Base-by-base conservation (phyloP, 129 eudicot genomes). In the Kitagawia praeruptora region DNA sequence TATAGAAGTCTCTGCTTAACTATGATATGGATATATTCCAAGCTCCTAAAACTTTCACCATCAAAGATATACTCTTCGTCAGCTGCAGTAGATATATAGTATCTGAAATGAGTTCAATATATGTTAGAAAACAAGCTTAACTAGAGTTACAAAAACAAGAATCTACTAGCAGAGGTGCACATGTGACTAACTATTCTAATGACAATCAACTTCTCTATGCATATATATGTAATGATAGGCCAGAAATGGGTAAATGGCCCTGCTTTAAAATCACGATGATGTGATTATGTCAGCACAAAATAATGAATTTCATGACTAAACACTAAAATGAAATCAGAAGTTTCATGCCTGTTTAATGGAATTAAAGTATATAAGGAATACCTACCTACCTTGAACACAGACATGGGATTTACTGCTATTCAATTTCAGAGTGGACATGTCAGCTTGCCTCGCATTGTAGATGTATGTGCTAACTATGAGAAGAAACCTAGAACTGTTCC, bases 331-430 rank as follows among this genome's bases (percentile, higher is more conserved):
- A 3, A 58, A 23, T 1, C 3, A 58, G 5, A 58, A 18, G 67
- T 58, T 13, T 19, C 48, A 44, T 25, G 76, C 46, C 74, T 39
- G 23, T 63, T n/a, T 41, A 46, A 78, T 41, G 7, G 5, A 42
- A 27, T 14, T 41, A 18, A 78, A 27, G 4, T 21, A 13, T 18
- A 27, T 21, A 13, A 53, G 45, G 42, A 27, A 64, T 13, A 48
- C 5, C 16, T 40, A 63, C 21, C 79, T 66, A 89, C 91, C 93
- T 87, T 82, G 49, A 73, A 54, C 51, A 67, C 82, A 67, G 49
- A 34, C 34, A 39, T 48, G 19, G 75, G 76, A 76, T 42, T 71
- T 72, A 70, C 70, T 66, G 79, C 69, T 25, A 14, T 72, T 40
- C 77, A 51, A 73, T 77, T 75, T 61, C 56, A 80, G 80, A 31